Evolutionary conservation across 1,284 basidiomycete species (phyloP).

Genomic region (Austroboletus olivaceoglutinosus): DNA sequence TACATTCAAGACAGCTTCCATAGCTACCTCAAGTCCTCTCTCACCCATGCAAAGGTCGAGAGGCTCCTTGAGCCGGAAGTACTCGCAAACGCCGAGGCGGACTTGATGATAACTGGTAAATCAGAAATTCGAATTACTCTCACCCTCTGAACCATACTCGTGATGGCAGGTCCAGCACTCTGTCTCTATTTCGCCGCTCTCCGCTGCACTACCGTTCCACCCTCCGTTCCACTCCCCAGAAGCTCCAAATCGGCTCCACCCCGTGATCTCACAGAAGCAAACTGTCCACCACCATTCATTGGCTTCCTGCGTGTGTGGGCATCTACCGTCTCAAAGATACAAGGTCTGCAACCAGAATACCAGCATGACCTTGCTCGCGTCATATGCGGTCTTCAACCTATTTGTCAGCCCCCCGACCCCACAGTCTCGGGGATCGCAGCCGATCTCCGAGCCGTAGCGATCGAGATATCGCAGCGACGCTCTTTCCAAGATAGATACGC

Average conservation of each 20-base stretch:
- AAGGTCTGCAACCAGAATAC: conserved; percentile 55
- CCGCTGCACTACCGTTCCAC: conserved; percentile 55
- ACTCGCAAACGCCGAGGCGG: conserved; percentile 70
- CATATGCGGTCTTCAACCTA: conserved; percentile 60
- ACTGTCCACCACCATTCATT: conserved; percentile 61
- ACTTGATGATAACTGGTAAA: conserved; percentile 78
- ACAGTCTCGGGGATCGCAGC: conserved; percentile 62
- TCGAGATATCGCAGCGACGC: conserved; percentile 77
- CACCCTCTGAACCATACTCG: conserved; percentile 32
- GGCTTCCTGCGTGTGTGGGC: conserved; percentile 74
- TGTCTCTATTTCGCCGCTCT: conserved; percentile 66
- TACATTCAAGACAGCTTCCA: conserved; percentile 76
- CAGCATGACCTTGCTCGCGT: conserved; percentile 79
- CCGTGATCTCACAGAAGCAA: conserved; percentile 48
- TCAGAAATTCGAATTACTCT: conserved; percentile 38
- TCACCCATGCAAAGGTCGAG: conserved; percentile 74
- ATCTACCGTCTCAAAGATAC: conserved; percentile 60
- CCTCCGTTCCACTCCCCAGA: conserved; percentile 59
- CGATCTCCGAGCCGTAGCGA: conserved; percentile 72
- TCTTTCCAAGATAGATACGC: conserved; percentile 78
- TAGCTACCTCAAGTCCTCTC: conserved; percentile 71
- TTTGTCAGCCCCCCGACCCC: conserved; percentile 39
- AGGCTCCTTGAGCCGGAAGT: conserved; percentile 65
- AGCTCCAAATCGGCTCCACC: conserved; percentile 38
- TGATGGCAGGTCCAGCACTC: conserved; percentile 54